Evolutionary conservation across 805 yeast genomes (phyloP).

Genomic region (Candida maris): DNA sequence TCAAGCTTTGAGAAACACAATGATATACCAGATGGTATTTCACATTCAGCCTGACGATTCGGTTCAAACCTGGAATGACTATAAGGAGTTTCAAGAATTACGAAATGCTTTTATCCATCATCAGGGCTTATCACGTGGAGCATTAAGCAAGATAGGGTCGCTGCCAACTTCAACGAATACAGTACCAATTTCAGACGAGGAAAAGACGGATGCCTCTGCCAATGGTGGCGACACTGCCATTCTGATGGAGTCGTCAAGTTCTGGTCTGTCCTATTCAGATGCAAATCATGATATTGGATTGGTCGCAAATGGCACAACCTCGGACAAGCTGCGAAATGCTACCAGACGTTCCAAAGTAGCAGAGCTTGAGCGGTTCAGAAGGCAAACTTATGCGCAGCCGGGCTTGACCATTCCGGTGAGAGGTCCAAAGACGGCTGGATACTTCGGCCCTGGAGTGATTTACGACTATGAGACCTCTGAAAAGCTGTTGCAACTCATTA

Average conservation of each 20-base stretch:
- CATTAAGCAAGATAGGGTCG: background rate
- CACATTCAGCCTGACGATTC: slow-evolving; percentile 93
- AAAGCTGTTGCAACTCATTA: slow-evolving; percentile 62
- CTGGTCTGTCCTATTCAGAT: background rate
- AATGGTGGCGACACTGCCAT: slow-evolving; percentile 1
- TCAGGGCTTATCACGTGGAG: slow-evolving; percentile 19
- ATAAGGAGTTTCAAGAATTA: slow-evolving; percentile 64
- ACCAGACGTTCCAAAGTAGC: slow-evolving; percentile 26
- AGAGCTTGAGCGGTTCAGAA: slow-evolving; percentile 27
- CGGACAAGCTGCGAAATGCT: slow-evolving; percentile 16
- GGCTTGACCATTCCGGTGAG: slow-evolving; percentile 8
- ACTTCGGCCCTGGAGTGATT: slow-evolving; percentile 20
- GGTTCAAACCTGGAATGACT: slow-evolving; percentile 88
- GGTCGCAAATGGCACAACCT: slow-evolving; percentile 4
- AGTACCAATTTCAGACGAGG: background rate
- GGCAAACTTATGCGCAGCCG: slow-evolving; percentile 11
- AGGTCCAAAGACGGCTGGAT: slow-evolving; percentile 7
- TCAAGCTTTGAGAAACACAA: slow-evolving; percentile 79
- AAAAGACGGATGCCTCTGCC: background rate
- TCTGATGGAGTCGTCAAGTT: background rate
- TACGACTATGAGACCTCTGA: slow-evolving; percentile 74
- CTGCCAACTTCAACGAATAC: background rate
- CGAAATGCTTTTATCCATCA: slow-evolving; percentile 48
- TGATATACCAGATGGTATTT: slow-evolving; percentile 77
- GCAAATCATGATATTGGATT: slow-evolving; percentile 7